These are phyloP conservation scores for Diplodia seriata DNA, from an alignment of 2,329 filamentous ascomycete species.

Conservation along the genomic window DNA sequence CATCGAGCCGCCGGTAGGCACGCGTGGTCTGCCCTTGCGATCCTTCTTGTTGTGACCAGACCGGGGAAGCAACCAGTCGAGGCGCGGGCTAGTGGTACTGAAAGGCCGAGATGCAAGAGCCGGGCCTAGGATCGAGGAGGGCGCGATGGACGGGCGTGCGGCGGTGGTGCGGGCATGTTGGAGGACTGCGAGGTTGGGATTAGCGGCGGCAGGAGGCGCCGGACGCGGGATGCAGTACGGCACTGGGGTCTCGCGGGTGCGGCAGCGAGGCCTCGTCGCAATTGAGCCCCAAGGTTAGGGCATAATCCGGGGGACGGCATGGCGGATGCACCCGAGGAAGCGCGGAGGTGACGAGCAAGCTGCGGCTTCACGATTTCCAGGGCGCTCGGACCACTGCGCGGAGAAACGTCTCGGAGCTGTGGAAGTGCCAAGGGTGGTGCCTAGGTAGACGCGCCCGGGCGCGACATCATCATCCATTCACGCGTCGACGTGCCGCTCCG, in stretches of 20 bases:
- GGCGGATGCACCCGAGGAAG: slow-evolving; percentile 35
- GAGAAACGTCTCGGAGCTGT: slow-evolving; percentile 28
- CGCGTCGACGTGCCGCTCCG: slow-evolving; percentile 24
- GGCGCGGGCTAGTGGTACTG: slow-evolving; percentile 69
- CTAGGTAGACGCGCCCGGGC: slow-evolving; percentile 17
- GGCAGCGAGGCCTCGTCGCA: slow-evolving; percentile 38
- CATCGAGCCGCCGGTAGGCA: slow-evolving; percentile 86
- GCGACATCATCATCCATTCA: slow-evolving; percentile 32
- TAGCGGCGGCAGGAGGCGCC: neutral
- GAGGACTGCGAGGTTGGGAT: slow-evolving; percentile 18
- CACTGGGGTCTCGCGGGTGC: slow-evolving; percentile 34
- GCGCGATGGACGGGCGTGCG: slow-evolving; percentile 37
- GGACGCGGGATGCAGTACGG: slow-evolving; percentile 5
- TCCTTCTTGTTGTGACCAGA: slow-evolving; percentile 85
- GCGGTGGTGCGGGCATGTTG: slow-evolving; percentile 35
- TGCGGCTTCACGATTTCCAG: slow-evolving; percentile 27
- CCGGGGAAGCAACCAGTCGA: slow-evolving; percentile 83
- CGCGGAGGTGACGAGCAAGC: slow-evolving; percentile 35
- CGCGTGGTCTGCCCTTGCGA: slow-evolving; percentile 83
- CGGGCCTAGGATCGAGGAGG: slow-evolving; percentile 35
- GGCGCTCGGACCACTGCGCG: slow-evolving; percentile 21
- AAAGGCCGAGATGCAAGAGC: slow-evolving; percentile 63
- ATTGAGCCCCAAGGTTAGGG: slow-evolving; percentile 44
- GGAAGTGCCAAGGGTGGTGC: slow-evolving; percentile 3
- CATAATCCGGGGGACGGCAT: slow-evolving; percentile 53